Evolutionary conservation across 208 protist species (phyloP).

Genomic region (Tritrichomonas foetus): DNA sequence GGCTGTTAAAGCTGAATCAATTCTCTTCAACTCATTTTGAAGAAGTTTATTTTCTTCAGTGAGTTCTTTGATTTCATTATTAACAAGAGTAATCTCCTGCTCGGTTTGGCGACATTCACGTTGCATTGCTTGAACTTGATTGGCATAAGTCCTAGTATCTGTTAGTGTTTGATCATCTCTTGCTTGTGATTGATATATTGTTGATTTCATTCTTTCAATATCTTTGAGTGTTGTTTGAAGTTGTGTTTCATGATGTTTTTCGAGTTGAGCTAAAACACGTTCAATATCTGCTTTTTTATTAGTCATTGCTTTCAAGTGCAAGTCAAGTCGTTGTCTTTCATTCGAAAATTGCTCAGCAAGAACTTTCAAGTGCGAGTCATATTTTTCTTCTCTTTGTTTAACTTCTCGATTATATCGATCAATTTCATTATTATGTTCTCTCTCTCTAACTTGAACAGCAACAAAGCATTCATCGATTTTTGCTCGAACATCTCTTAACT

Average conservation of each 20-base stretch:
- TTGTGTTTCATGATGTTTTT: neutral
- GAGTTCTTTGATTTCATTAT: neutral
- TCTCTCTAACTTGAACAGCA: neutral
- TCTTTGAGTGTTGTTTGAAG: neutral
- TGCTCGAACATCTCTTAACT: neutral
- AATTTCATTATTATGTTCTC: neutral
- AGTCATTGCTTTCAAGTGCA: neutral
- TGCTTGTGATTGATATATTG: neutral
- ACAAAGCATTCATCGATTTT: conserved; percentile 24
- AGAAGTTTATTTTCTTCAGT: neutral
- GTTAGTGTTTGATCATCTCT: neutral
- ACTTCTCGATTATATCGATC: neutral
- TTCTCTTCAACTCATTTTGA: neutral
- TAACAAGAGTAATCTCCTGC: neutral
- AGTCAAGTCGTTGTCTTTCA: neutral
- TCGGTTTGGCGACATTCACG: neutral
- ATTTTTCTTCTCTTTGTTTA: neutral
- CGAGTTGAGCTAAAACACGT: neutral
- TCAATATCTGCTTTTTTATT: neutral
- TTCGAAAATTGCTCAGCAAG: neutral
- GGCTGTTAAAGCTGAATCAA: neutral
- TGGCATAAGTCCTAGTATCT: neutral
- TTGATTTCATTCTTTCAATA: neutral
- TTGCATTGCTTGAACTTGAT: neutral
- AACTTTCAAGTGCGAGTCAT: neutral